These are phyloP conservation scores for Trichosporon inkin DNA, from an alignment of 1,284 basidiomycete genomes.

Conservation along the genomic window DNA sequence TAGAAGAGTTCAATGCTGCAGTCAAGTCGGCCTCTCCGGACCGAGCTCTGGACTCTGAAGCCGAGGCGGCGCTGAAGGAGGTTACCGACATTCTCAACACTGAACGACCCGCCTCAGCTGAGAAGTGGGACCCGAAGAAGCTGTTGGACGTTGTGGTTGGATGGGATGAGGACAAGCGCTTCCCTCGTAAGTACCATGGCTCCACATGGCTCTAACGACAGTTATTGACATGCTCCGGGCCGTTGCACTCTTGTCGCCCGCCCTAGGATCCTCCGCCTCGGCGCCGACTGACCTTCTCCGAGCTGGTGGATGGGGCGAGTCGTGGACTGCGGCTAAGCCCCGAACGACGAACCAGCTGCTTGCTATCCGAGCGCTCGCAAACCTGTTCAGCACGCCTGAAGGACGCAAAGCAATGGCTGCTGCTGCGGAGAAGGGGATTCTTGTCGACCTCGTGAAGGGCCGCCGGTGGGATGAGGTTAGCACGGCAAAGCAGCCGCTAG, in stretches of 20 bases:
- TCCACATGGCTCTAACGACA: constrained; percentile 37
- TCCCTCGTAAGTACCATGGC: constrained; percentile 62
- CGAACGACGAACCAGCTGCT: constrained; percentile 82
- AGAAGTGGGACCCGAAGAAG: constrained; percentile 58
- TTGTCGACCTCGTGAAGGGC: constrained; percentile 52
- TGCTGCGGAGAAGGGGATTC: constrained; percentile 57
- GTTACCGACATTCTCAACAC: constrained; percentile 16
- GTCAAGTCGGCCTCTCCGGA: constrained; percentile 58
- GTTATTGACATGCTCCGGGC: constrained; percentile 84
- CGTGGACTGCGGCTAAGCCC: constrained; percentile 60
- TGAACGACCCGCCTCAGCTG: constrained; percentile 18
- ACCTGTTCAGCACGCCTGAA: constrained; percentile 57
- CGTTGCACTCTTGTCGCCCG: constrained; percentile 63
- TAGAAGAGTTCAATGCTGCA: constrained; percentile 72
- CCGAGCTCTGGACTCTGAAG: constrained; percentile 64
- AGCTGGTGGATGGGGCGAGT: constrained; percentile 63
- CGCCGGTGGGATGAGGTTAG: constrained; percentile 33
- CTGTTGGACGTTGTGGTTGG: constrained; percentile 64
- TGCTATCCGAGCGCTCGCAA: constrained; percentile 75
- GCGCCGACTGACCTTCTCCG: constrained; percentile 59
- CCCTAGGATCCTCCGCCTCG: constrained; percentile 53
- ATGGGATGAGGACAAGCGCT: constrained; percentile 76
- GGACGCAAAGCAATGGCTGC: constrained; percentile 55
- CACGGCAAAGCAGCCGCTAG: constrained; percentile 32
- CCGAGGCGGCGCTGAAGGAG: constrained; percentile 11